Conservation (phyloP, 148 eudicot species). For the Rhododendron molle region DNA sequence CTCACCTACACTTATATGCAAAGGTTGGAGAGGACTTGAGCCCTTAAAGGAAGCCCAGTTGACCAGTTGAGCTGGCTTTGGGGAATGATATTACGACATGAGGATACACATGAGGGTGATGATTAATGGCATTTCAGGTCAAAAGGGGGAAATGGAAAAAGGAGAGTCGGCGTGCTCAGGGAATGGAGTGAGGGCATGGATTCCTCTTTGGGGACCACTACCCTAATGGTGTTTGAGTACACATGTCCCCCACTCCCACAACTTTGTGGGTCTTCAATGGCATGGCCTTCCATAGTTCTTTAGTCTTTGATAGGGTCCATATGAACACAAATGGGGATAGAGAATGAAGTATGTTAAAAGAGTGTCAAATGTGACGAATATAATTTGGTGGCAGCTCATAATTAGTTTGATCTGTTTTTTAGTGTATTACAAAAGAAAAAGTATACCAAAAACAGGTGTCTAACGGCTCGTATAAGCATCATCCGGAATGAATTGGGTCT, state of each 20-base stretch:
- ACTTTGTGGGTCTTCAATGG: conserved; percentile 2
- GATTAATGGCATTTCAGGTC: conserved; percentile 35
- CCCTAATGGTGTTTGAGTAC: conserved; percentile 11
- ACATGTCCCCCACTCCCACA: conserved; percentile 9
- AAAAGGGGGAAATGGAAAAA: conserved; percentile 25
- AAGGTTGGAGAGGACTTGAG: background rate
- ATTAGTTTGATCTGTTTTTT: background rate
- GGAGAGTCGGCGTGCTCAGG: conserved; percentile 27
- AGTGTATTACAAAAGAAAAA: background rate
- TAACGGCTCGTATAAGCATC: background rate
- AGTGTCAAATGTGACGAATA: background rate
- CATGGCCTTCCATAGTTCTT: background rate
- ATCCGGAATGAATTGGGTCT: background rate
- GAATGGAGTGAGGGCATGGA: conserved; percentile 13
- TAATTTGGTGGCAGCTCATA: background rate
- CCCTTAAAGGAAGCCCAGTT: background rate
- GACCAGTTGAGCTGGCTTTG: background rate
- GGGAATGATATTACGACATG: conserved; percentile 28
- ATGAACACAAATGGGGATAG: background rate
- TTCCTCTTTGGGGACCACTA: conserved; percentile 6
- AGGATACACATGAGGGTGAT: conserved; percentile 26
- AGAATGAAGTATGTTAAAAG: background rate
- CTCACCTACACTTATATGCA: background rate
- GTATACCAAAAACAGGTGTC: background rate
- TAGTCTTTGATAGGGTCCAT: background rate